Conservation (phyloP, 331 rosid genomes). For the Spiraea crenata region DNA sequence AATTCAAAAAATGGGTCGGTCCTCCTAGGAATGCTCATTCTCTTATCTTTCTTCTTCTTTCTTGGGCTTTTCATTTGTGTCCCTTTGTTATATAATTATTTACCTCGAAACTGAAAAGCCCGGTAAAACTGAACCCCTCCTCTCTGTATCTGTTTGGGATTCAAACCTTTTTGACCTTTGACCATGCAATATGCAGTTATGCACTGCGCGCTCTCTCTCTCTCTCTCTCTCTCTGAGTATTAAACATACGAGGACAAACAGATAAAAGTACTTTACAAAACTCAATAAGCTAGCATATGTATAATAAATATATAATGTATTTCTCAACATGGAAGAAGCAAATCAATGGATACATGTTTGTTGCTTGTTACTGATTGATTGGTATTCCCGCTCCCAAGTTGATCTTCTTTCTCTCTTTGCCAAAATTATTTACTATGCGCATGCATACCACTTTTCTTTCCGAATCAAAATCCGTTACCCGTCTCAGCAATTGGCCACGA, state of each 20-base stretch:
- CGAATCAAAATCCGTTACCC: too few species aligned
- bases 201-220: background rate
- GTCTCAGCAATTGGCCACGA: too few species aligned
- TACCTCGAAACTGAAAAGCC: conserved; percentile 47
- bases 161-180: conserved; percentile 72
- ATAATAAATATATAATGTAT: background rate
- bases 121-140: conserved; percentile 4
- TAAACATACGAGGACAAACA: background rate
- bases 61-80: conserved; percentile 1
- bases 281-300: too few species aligned
- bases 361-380: conserved; percentile 2
- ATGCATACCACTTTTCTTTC: too few species aligned
- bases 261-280: too few species aligned
- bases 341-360: too few species aligned
- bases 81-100: conserved; percentile 7
- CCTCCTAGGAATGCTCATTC: conserved; percentile 64
- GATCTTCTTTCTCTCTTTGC: background rate
- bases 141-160: conserved; percentile 41
- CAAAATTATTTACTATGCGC: too few species aligned
- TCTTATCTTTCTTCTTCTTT: conserved; percentile 36
- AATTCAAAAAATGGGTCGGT: too few species aligned
- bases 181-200: conserved; percentile 17
- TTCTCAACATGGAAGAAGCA: background rate
- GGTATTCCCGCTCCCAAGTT: background rate
- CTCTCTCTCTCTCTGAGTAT: conserved; percentile 4